Base-by-base conservation (phyloP, 371 early-diverging fungal genomes). In the Mortierella polycephala region DNA sequence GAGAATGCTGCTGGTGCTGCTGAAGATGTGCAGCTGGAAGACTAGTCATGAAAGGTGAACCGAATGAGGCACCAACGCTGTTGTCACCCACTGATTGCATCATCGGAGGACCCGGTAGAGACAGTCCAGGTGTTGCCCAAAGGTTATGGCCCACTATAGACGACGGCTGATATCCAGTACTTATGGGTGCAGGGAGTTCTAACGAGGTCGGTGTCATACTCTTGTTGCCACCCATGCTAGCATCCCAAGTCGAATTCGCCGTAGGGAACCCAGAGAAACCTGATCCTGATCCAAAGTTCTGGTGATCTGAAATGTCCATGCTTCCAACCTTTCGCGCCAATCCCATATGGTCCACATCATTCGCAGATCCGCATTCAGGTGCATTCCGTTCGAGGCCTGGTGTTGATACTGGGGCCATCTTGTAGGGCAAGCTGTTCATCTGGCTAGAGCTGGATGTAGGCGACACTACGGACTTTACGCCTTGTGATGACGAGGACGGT, bases 11-110 rank as follows among this genome's bases (percentile, higher is more conserved):
- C n/a, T 57, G 65, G 16, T 61, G 67, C 39, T 69, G 75, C n/a
- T 62, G 64, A 16, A 73, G 73, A 10, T 61, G 67, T 5, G 56
- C 11, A 14, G 79, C 30, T 13, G 80, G 66, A n/a, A 79, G 59
- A 10, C 64, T 72, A n/a, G 73, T 66, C 56, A 79, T 37, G 56
- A 79, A 79, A 9, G 80, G 69, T 9, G 80, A 69, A 3, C 80
- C 69, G 20, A 69, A 79, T 12, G 75, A 30, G 1, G 73, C 55
- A 7, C 41, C 21, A 37, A 56, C 16, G 21, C 52, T 55, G 23
- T 45, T 60, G 8, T 76, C 77, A 1, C 58, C 64, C 12, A 61
- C 71, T 37, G 69, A 52, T 21, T 64, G 71, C 14, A 79, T 41
- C 44, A 79, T 18, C 4, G 80, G 58, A 13, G 76, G 62, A 6